Evolutionary conservation across 2,329 filamentous ascomycete species (phyloP), one percentile per base, ranked within the genome.

Genomic region (Trichoderma koningiopsis): DNA sequence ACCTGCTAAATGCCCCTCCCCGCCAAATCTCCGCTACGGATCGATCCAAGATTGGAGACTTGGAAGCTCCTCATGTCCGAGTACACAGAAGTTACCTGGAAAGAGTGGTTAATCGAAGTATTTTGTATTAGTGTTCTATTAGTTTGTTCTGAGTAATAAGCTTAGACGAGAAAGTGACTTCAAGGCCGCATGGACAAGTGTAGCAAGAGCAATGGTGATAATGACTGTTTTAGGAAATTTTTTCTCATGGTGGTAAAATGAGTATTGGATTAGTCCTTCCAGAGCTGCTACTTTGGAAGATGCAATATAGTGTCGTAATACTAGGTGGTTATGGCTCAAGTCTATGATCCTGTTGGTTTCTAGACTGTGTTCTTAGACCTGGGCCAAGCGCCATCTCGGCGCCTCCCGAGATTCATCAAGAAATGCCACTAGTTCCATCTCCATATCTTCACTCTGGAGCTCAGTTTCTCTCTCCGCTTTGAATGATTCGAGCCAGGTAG

Each of bases 61-160:
- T 8, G 40, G 8, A 19, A 19, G 40, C 40, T n/a, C 3, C 40
- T 43, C 19, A n/a, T n/a, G 7, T 43, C 40, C 6, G 3, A 35
- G 14, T 19, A 19, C 37, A n/a, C 13, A 3, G 40, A 43, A 5
- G 14, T 4, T 16, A 40, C 37, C 16, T 19, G 37, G 40, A 43
- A 10, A 43, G 16, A n/a, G 19, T n/a, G 5, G 1, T 19, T 2
- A 8, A n/a, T 10, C 1, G 1, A 4, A n/a, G 7, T n/a, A n/a
- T 1, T 8, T 5, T 4, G 1, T n/a, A 19, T 6, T 7, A 5
- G 7, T n/a, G 8, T 43, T 43, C 4, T 19, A 8, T n/a, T 43
- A 0, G 7, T n/a, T n/a, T 19, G 7, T n/a, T 6, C 6, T 35
- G 33, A 33, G 7, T 4, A 11, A 10, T 8, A 2, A 11, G 33